These are phyloP conservation scores for Vitis hybrid DNA, from an alignment of 177 flowering plant species.

Conservation along the genomic window DNA sequence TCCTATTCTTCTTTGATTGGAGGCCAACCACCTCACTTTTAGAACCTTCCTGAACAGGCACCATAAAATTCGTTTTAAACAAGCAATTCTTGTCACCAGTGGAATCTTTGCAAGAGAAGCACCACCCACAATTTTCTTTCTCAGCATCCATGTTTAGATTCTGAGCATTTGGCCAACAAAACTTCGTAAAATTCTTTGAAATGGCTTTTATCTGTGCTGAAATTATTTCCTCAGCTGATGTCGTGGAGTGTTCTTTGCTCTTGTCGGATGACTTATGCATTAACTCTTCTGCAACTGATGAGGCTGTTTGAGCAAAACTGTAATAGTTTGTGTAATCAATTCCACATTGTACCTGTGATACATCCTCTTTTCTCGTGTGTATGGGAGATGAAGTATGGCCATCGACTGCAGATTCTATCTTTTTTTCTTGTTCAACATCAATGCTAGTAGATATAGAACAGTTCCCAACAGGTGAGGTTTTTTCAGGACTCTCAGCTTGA, in stretches of 20 bases:
- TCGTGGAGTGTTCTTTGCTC: slow-evolving; percentile 23
- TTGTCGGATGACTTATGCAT: slow-evolving; percentile 44
- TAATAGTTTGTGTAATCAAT: slow-evolving; percentile 62
- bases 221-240: slow-evolving; percentile 56
- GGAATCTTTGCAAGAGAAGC: slow-evolving; percentile 65
- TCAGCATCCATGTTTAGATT: slow-evolving; percentile 24
- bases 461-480: slow-evolving; percentile 8
- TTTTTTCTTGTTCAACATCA: slow-evolving; percentile 21
- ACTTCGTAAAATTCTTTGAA: slow-evolving; percentile 39
- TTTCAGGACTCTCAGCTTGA: slow-evolving; percentile 19
- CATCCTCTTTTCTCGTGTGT: slow-evolving; percentile 17
- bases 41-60: slow-evolving; percentile 32
- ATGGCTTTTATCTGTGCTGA: slow-evolving; percentile 61
- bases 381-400: slow-evolving; percentile 4
- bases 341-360: slow-evolving; percentile 23
- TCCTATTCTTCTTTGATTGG: slow-evolving; percentile 34
- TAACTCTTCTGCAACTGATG: slow-evolving; percentile 59
- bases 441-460: slow-evolving; percentile 18
- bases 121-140: slow-evolving; percentile 96
- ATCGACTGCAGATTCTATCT: slow-evolving; percentile 12
- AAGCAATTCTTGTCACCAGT: slow-evolving; percentile 59
- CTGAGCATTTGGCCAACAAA: slow-evolving; percentile 56
- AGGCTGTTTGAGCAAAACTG: slow-evolving; percentile 60
- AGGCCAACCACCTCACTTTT: slow-evolving; percentile 30
- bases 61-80: slow-evolving; percentile 32